Evolutionary conservation across 2,329 filamentous ascomycete genomes (phyloP).

Genomic region (Lithohypha guttulata): DNA sequence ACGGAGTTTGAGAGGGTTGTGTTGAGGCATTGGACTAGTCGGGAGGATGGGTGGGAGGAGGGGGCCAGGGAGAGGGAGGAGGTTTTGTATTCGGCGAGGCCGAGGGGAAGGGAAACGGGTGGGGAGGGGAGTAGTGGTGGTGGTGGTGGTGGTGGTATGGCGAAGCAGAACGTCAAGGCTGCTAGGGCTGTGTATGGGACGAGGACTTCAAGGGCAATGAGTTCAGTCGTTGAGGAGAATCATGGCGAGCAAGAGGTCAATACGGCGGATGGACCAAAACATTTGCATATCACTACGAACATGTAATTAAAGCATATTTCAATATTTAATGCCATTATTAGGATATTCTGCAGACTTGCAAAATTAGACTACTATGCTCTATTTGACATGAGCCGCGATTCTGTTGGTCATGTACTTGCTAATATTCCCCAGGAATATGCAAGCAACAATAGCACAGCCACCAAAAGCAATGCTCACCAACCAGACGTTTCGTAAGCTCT

Average conservation of each 20-base stretch:
- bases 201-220: not conserved
- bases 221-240: too few species aligned
- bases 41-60: conserved; percentile 5
- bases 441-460: conserved; percentile 42
- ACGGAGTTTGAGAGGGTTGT: conserved; percentile 16
- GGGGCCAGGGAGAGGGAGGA: conserved; percentile 2
- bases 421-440: conserved; percentile 50
- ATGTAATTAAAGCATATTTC: too few species aligned
- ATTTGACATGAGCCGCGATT: conserved; percentile 33
- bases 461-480: conserved; percentile 54
- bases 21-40: conserved; percentile 7
- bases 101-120: not conserved
- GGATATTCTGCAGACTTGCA: too few species aligned
- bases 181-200: not conserved
- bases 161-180: not conserved
- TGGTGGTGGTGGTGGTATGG: not conserved
- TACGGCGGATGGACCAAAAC: not conserved
- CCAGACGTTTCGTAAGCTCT: conserved; percentile 52
- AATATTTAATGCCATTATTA: too few species aligned
- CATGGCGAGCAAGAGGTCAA: not conserved
- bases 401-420: conserved; percentile 48
- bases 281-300: conserved; percentile 3
- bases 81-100: conserved; percentile 2
- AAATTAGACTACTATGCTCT: too few species aligned
- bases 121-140: not conserved